Percentiles rank a stretch among this genome's conserved stretches.
Evolutionary conservation across 176 grass and related monocot species (phyloP).

Genomic region (Eragrostis curvula): DNA sequence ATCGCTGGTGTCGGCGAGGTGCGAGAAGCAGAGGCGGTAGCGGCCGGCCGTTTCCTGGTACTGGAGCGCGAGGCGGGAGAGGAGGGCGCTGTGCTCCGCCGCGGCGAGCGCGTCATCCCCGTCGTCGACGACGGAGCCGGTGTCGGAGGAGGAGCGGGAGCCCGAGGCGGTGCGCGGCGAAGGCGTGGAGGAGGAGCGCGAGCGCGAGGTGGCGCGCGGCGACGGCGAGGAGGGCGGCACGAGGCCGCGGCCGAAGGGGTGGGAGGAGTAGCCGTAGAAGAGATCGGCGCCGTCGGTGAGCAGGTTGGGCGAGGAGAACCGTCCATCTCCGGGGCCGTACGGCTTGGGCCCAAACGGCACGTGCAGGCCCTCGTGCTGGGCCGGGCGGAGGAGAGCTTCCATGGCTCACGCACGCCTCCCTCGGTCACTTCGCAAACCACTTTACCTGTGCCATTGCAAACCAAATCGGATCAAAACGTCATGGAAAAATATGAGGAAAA

Average conservation of each 20-base stretch:
- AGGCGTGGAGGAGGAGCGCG: neutral
- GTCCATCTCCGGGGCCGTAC: conserved; percentile 44
- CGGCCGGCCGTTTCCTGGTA: conserved; percentile 63
- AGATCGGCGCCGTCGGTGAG: conserved; percentile 46
- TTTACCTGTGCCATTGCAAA: neutral
- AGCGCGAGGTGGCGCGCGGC: too few species aligned
- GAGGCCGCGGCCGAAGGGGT: conserved; percentile 29
- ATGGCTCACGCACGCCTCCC: conserved; percentile 28
- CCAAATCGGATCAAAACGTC: conserved; percentile 38
- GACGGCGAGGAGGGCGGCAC: neutral
- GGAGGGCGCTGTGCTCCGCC: conserved; percentile 53
- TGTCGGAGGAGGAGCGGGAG: conserved; percentile 49
- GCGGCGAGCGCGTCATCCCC: neutral
- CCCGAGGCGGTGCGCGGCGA: conserved; percentile 45
- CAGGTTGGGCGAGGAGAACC: conserved; percentile 37
- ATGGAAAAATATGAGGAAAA: neutral
- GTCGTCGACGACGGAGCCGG: conserved; percentile 52
- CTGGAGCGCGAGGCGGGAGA: conserved; percentile 72
- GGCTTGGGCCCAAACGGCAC: conserved; percentile 43
- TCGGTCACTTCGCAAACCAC: conserved; percentile 34
- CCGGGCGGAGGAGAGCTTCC: conserved; percentile 52
- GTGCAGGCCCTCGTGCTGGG: conserved; percentile 47
- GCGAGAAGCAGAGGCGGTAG: conserved; percentile 75
- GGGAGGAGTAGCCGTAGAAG: conserved; percentile 43
- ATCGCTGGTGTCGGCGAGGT: conserved; percentile 69